Evolutionary conservation across 805 yeast species (phyloP), one percentile per base, ranked within the genome.

Genomic region (Phaffomyces thermotolerans): DNA sequence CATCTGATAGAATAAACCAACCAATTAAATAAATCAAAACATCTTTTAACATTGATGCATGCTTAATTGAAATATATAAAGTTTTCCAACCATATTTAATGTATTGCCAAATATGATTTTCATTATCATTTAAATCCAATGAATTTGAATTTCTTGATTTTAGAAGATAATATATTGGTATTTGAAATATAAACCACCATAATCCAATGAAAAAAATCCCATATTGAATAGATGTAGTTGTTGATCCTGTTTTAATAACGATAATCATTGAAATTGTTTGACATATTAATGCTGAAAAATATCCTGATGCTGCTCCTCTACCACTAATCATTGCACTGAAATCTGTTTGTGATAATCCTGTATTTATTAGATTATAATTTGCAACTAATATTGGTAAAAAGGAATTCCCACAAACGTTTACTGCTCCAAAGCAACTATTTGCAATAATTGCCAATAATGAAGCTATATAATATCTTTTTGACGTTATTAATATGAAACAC

Each of bases 1-100:
- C 79, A 56, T 85, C 95, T 18, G 86, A 77, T 3, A 84, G 67
- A 36, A 85, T 71, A 52, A 84, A 84, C 95, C 95, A 84, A 1
- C 86, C 89, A 0, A 76, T 39, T 9, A 84, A 62, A 51, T 81
- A 84, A 12, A 76, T 71, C n/a, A 76, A 67, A 17, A 85, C 84
- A 52, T 84, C 91, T 49, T 68, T 71, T 53, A 84, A 62, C 40
- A 74, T 62, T 2, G 76, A 67, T 1, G 84, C 87, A 50, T 78
- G 81, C 36, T 66, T 69, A n/a, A 80, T 62, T 0, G 91, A 76
- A 20, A 66, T 60, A 38, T 59, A 65, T 25, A 84, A 58, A 0
- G 84, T 77, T 22, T 53, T 54, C 84, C 89, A 84, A 2, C 93
- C 91, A 48, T 72, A 75, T 5, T 59, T 54, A 31, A 79, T 49